Evolutionary conservation across 2,329 filamentous ascomycete species (phyloP).

Genomic region (Fusarium robinianum): DNA sequence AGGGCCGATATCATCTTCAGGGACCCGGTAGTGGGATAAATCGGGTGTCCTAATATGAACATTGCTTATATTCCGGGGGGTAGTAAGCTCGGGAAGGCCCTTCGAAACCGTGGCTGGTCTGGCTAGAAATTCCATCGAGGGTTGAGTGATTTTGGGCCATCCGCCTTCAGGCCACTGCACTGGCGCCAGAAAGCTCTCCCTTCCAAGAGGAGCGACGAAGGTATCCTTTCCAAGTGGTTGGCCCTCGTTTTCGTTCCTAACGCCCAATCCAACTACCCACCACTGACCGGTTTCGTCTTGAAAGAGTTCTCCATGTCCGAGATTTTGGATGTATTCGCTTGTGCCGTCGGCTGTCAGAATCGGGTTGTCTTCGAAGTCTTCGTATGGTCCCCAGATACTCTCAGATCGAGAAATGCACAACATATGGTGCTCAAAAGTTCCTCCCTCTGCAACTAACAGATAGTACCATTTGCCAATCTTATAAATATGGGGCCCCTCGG

Average conservation of each 20-base stretch:
- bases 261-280: slow-evolving; percentile 22
- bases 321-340: slow-evolving; percentile 29
- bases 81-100: not conserved
- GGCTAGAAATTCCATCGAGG: slow-evolving; percentile 10
- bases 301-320: slow-evolving; percentile 35
- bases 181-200: slow-evolving; percentile 12
- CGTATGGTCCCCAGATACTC: slow-evolving; percentile 38
- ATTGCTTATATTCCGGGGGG: slow-evolving; percentile 5
- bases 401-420: slow-evolving; percentile 27
- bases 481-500: slow-evolving; percentile 46
- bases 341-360: slow-evolving; percentile 37
- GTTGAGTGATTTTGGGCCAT: slow-evolving; percentile 14
- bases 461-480: slow-evolving; percentile 50
- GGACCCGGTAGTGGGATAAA: slow-evolving; percentile 6
- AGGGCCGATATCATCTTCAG: not conserved
- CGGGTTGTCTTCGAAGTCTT: slow-evolving; percentile 39
- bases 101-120: not conserved
- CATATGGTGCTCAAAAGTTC: slow-evolving; percentile 41
- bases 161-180: slow-evolving; percentile 16
- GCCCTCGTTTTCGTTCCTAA: slow-evolving; percentile 14
- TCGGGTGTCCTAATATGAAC: slow-evolving; percentile 14
- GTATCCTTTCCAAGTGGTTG: slow-evolving; percentile 2
- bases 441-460: slow-evolving; percentile 50
- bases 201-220: slow-evolving; percentile 16
- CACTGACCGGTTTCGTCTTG: slow-evolving; percentile 27